These are phyloP conservation scores for Pythium volutum DNA, from an alignment of 352 stramenopile species.

Conservation along the genomic window DNA sequence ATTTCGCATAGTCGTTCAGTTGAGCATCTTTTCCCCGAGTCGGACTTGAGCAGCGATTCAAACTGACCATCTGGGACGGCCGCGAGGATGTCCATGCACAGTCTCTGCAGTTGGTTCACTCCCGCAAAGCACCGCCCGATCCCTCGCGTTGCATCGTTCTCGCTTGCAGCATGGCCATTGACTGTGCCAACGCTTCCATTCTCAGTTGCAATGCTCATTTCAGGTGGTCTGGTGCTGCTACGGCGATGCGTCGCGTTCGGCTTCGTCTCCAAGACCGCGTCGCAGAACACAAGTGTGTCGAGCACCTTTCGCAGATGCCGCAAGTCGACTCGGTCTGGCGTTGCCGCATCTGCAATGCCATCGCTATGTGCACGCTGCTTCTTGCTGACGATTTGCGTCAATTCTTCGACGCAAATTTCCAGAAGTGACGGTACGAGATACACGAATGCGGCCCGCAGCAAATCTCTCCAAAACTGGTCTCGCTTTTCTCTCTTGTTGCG, in stretches of 20 bases:
- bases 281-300: slow-evolving; percentile 59
- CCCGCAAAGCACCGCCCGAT: slow-evolving; percentile 9
- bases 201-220: slow-evolving; percentile 7
- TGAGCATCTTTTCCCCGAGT: slow-evolving; percentile 59
- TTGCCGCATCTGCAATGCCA: not conserved
- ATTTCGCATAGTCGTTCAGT: slow-evolving; percentile 68
- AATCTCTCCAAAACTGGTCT: slow-evolving; percentile 60
- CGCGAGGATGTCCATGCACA: slow-evolving; percentile 60
- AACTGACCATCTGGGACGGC: slow-evolving; percentile 47
- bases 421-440: slow-evolving; percentile 70
- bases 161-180: slow-evolving; percentile 1
- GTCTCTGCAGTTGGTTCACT: slow-evolving; percentile 37
- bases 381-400: slow-evolving; percentile 30
- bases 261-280: slow-evolving; percentile 45
- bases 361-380: slow-evolving; percentile 2
- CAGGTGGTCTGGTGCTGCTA: slow-evolving; percentile 8
- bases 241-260: slow-evolving; percentile 27
- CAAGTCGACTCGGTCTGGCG: slow-evolving; percentile 8
- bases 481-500: slow-evolving; percentile 24
- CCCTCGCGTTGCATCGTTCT: slow-evolving; percentile 7
- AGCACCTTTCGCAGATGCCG: slow-evolving; percentile 29
- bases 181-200: slow-evolving; percentile 11
- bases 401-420: slow-evolving; percentile 53
- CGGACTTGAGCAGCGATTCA: slow-evolving; percentile 53
- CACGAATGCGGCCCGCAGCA: slow-evolving; percentile 65